A percentile compares a stretch with the other conserved stretches of the same genome.
phyloP scores from a whole-genome alignment of 2,329 filamentous ascomycete genomes.

The Myriosclerotinia duriaeana region DNA sequence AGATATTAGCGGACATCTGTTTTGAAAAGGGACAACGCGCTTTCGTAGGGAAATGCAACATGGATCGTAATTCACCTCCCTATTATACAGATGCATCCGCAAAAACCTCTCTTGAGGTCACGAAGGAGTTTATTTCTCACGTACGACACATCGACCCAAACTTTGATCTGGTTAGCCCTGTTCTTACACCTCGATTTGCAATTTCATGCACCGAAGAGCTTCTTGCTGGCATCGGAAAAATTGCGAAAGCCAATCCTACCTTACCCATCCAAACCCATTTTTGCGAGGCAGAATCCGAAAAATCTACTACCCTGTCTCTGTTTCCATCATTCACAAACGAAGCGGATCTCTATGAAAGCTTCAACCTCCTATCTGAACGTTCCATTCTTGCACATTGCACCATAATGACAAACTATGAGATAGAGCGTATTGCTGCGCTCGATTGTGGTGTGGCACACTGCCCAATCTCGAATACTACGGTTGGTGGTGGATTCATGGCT shows the following conservation, averaged over 20 bases:
- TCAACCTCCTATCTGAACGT: slow-evolving; percentile 53
- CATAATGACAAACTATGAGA: slow-evolving; percentile 58
- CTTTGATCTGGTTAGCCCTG: slow-evolving; percentile 55
- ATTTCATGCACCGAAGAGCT: slow-evolving; percentile 54
- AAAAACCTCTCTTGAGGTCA: slow-evolving; percentile 42
- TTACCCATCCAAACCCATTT: slow-evolving; percentile 67
- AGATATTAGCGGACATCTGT: slow-evolving; percentile 80
- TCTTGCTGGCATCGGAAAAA: slow-evolving; percentile 54
- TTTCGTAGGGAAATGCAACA: slow-evolving; percentile 78
- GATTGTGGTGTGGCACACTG: slow-evolving; percentile 63
- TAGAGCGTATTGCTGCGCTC: slow-evolving; percentile 47
- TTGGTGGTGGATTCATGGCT: slow-evolving; percentile 61
- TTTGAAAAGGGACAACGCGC: slow-evolving; percentile 77
- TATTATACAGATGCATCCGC: slow-evolving; percentile 50
- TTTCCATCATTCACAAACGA: slow-evolving; percentile 59
- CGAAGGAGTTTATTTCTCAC: slow-evolving; percentile 25
- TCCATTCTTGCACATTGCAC: slow-evolving; percentile 68
- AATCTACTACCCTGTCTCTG: slow-evolving; percentile 52
- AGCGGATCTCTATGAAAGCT: slow-evolving; percentile 58
- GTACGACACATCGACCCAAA: slow-evolving; percentile 50
- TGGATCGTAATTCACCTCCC: slow-evolving; percentile 60
- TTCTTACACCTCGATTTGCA: slow-evolving; percentile 30
- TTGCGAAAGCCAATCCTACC: slow-evolving; percentile 49
- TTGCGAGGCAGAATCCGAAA: slow-evolving; percentile 63
- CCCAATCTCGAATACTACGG: slow-evolving; percentile 63